Evolutionary conservation across 805 yeast species (phyloP).

Genomic region (Saitoella complicata): DNA sequence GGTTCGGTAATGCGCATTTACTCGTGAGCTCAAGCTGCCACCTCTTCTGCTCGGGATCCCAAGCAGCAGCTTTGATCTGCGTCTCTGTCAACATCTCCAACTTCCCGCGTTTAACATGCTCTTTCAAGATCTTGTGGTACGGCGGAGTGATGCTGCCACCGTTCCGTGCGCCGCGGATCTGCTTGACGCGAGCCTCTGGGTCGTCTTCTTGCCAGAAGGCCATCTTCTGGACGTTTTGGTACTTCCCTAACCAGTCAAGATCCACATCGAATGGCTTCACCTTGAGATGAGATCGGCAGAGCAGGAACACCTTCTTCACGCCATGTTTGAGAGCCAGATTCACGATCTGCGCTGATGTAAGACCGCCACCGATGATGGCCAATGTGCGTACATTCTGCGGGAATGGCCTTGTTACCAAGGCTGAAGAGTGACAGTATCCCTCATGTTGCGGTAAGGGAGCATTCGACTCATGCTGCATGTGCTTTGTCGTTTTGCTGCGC

Average conservation of each 20-base stretch:
- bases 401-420: slow-evolving; percentile 22
- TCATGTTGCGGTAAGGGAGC: neutral
- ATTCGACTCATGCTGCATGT: no score
- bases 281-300: slow-evolving; percentile 25
- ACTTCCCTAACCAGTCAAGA: slow-evolving; percentile 35
- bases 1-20: slow-evolving; percentile 2
- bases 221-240: slow-evolving; percentile 29
- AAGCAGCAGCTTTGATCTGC: slow-evolving; percentile 17
- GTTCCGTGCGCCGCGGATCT: slow-evolving; percentile 28
- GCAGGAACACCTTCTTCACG: slow-evolving; percentile 21
- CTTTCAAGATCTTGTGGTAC: slow-evolving; percentile 22
- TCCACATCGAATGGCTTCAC: slow-evolving; percentile 34
- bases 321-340: slow-evolving; percentile 24
- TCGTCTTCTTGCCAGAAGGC: slow-evolving; percentile 29
- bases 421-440: slow-evolving; percentile 19
- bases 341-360: slow-evolving; percentile 32
- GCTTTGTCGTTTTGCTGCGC: slow-evolving; percentile 8
- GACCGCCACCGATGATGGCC: slow-evolving; percentile 32
- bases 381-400: slow-evolving; percentile 24
- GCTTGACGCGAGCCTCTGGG: slow-evolving; percentile 27
- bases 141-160: slow-evolving; percentile 34
- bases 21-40: slow-evolving; percentile 17
- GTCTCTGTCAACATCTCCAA: slow-evolving; percentile 21
- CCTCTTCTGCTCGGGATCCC: slow-evolving; percentile 16
- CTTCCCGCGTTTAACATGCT: slow-evolving; percentile 21